phyloP scores from a whole-genome alignment of 2,329 filamentous ascomycete genomes.

The Neoscytalidium dimidiatum region DNA sequence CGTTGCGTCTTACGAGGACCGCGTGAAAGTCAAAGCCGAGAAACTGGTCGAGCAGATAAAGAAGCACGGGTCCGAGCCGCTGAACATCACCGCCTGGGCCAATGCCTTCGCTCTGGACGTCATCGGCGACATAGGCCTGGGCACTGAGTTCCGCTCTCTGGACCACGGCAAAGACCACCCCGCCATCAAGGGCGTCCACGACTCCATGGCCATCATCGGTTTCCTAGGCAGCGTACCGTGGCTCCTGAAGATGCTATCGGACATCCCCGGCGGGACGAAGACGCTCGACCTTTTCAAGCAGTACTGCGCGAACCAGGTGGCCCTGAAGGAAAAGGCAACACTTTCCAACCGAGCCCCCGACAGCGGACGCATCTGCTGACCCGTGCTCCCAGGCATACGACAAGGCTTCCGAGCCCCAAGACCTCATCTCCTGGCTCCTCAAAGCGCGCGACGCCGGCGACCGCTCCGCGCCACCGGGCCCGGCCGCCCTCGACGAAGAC shows the following conservation, averaged over 20 bases:
- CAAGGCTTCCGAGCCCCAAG: constrained; percentile 32
- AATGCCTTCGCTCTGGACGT: constrained; percentile 51
- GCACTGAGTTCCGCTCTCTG: constrained; percentile 43
- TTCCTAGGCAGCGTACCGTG: constrained; percentile 39
- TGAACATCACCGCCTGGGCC: constrained; percentile 35
- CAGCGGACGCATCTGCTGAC: background rate
- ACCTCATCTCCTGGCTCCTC: constrained; percentile 44
- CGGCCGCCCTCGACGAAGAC: constrained; percentile 36
- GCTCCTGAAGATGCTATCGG: constrained; percentile 34
- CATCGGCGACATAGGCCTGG: constrained; percentile 50
- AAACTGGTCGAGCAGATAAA: constrained; percentile 30
- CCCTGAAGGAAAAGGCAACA: constrained; percentile 33
- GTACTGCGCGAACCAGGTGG: constrained; percentile 31
- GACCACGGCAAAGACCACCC: constrained; percentile 28
- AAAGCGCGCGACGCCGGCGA: constrained; percentile 42
- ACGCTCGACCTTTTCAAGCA: constrained; percentile 33
- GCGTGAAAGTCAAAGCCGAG: constrained; percentile 33
- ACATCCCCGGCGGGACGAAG: constrained; percentile 32
- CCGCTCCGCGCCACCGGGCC: constrained; percentile 34
- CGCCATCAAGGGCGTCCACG: constrained; percentile 38
- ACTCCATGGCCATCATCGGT: constrained; percentile 36
- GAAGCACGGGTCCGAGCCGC: constrained; percentile 23
- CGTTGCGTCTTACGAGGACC: constrained; percentile 33
- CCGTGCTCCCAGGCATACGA: background rate
- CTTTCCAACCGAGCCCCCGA: background rate